Conservation (phyloP, 2,329 filamentous ascomycete genomes). For the Exophiala sideris region DNA sequence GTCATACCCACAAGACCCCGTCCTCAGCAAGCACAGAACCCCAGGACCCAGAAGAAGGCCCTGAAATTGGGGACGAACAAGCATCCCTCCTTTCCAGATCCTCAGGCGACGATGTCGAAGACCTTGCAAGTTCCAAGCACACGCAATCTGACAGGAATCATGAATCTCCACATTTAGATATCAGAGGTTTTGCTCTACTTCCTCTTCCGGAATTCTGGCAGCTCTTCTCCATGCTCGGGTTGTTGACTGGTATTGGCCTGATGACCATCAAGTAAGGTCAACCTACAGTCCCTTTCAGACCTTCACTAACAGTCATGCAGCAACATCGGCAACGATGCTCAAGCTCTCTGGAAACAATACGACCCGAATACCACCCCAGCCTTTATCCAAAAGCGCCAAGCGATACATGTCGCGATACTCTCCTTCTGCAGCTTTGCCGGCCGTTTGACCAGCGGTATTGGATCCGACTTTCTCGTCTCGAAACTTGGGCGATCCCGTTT, state of each 20-base stretch:
- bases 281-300: conserved; percentile 13
- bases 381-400: conserved; percentile 76
- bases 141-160: conserved; percentile 61
- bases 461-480: conserved; percentile 86
- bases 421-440: conserved; percentile 84
- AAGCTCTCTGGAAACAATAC: conserved; percentile 83
- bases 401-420: conserved; percentile 91
- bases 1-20: conserved; percentile 30
- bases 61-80: conserved; percentile 16
- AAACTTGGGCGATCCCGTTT: conserved; percentile 74
- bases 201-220: conserved; percentile 81
- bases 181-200: conserved; percentile 76
- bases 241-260: conserved; percentile 87
- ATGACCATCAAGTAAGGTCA: conserved; percentile 95
- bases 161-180: conserved; percentile 80
- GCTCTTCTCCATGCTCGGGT: conserved; percentile 78
- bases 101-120: conserved; percentile 31
- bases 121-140: conserved; percentile 29
- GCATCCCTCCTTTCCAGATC: conserved; percentile 65
- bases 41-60: conserved; percentile 29
- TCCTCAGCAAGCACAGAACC: conserved; percentile 31
- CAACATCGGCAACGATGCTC: conserved; percentile 88
- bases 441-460: conserved; percentile 76
- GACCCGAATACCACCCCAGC: conserved; percentile 68
- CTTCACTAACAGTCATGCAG: conserved; percentile 45